phyloP scores from a whole-genome alignment of 225 moss, liverwort and hornwort species.

The Thuidium tamariscinum region DNA sequence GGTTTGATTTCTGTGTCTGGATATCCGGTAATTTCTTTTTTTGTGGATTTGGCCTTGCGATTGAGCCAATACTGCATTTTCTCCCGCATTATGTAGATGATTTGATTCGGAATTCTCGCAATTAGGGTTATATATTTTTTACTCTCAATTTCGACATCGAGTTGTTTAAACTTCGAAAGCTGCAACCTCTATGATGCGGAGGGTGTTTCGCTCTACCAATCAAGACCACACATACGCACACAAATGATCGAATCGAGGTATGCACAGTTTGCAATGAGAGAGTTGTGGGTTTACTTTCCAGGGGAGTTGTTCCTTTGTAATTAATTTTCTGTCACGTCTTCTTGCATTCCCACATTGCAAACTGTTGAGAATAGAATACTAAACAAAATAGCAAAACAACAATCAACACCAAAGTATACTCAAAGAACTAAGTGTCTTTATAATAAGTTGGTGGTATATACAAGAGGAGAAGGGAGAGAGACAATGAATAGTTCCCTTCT shows the following conservation, averaged over 20 bases:
- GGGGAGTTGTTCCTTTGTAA: background rate
- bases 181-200: background rate
- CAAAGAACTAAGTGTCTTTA: too few species aligned
- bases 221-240: too few species aligned
- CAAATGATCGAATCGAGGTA: background rate
- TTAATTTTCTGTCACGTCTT: background rate
- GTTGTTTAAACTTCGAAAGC: conserved; percentile 12
- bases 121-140: background rate
- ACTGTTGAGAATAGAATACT: too few species aligned
- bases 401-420: too few species aligned
- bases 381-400: too few species aligned
- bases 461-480: too few species aligned
- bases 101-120: background rate
- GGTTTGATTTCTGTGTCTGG: background rate
- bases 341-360: background rate
- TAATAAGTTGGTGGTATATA: too few species aligned
- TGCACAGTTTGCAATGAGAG: background rate
- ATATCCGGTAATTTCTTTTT: background rate
- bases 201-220: background rate
- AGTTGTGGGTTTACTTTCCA: background rate
- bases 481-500: too few species aligned
- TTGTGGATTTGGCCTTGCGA: background rate
- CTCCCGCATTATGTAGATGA: background rate
- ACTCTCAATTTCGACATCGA: background rate
- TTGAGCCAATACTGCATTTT: too few species aligned